Evolutionary conservation across 2,329 filamentous ascomycete species (phyloP), one percentile per base, ranked within the genome.

Genomic region (Claviceps sp.): DNA sequence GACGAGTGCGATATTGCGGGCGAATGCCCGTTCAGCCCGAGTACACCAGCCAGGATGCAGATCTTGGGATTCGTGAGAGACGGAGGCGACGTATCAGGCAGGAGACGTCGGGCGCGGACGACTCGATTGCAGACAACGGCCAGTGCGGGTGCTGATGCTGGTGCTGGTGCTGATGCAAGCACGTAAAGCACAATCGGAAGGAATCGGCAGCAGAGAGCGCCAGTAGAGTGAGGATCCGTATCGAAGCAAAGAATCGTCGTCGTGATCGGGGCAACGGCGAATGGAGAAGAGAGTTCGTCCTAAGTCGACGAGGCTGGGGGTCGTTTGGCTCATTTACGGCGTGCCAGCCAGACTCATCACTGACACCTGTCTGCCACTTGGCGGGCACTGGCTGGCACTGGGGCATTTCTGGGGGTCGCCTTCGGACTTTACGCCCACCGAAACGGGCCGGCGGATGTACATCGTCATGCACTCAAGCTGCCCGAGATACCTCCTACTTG

Each of bases 21-120:
- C 66, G 61, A 65, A 54, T 57, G 66, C 66, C 66, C 66, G 66
- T 64, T 66, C 63, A 62, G 60, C 63, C 64, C 64, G 59, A 59
- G 56, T 58, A 61, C 51, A 60, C 62, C 65, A 68, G 66, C 66
- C 66, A 68, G 66, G 54, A 59, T 65, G 58, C 30, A 58, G 53
- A 58, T 49, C 54, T 30, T 45, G 52, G 24, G 34, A 37, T 43
- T n/a, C 14, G 38, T 19, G 47, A 41, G 19, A 40, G 24, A 43
- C n/a, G 34, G 45, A 42, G 44, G 49, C 30, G 46, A 26, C 41
- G 54, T 46, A 34, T 41, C 44, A 43, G 39, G 48, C 13, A 38
- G 39, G 34, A 49, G 40, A 48, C 40, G 16, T 40, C 46, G 43
- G 48, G 48, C 50, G 47, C 52, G 52, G 48, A 48, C 47, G 47